Evolutionary conservation across 208 protist genomes (phyloP), one percentile per base, ranked within the genome.

Genomic region (Vickermania ingenoplastis): DNA sequence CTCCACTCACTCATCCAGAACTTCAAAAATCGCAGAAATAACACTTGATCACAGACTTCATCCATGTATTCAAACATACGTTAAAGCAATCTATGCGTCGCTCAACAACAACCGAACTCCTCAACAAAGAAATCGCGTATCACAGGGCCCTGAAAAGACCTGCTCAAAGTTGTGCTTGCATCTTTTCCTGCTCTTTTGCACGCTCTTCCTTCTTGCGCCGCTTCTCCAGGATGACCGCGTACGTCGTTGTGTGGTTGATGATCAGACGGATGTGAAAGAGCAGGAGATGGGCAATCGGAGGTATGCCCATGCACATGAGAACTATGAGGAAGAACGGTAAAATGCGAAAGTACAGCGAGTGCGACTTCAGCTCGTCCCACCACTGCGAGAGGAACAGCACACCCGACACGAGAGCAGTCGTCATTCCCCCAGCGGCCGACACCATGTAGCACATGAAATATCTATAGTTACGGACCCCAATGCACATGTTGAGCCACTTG

Each of bases 401-500:
- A 36, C 57, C 65, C 4, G 63, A 31, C 13, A 66, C 63, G 26
- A 86, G 58, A 3, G 62, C 53, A 21, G 65, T 23, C 21, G 70
- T 4, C 31, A 71, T 68, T 31, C 45, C 65, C 41, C 61, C 28
- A 5, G 75, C 30, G 24, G 65, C 67, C 36, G 67, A 69, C 23
- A 59, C 36, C 7, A 80, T 55, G 59, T 81, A 92, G 22, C 53
- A 55, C 25, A 95, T 62, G 65, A 95, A 95, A n/a, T 69, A 45
- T 1, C 55, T 14, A 63, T 94, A 96, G 70, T 97, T 95, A 22
- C 60, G 61, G 23, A 54, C 41, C 11, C 91, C 91, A 49, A 97
- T 71, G 63, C 91, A 97, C 65, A 83, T 81, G 69, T 95, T 95
- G 30, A 97, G 56, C 89, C 91, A 97, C 70, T 88, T 88, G 64